Base-by-base conservation (phyloP, 441 rosid genomes). In the Raphanus hybrid region DNA sequence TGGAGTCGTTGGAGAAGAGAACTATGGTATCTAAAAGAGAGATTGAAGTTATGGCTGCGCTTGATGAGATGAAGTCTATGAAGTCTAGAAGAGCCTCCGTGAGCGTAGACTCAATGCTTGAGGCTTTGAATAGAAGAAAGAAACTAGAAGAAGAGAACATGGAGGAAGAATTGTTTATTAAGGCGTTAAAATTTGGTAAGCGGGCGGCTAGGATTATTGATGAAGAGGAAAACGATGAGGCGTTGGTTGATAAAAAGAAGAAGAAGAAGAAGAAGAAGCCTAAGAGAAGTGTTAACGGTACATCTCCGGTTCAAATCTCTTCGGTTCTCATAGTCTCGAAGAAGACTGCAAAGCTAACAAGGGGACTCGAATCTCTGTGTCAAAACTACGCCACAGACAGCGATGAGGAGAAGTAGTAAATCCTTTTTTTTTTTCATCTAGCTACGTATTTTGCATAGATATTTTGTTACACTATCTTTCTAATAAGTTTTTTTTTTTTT, bases 1-100 rank as follows among this genome's bases (percentile, higher is more conserved):
- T 57, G n/a, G n/a, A 57, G 12, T 57, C 62, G 2, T 20, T 57
- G 10, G 62, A 57, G 62, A 57, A 9, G 62, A 57, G 62, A 58
- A 58, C 32, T 9, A 58, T 9, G n/a, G 34, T 58, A 4, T 58
- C 62, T 23, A 58, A 58, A 23, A 58, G 62, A 58, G 62, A 58
- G 14, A 58, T 58, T 20, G 62, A 23, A 3, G 62, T 58, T 58
- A 58, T 20, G 62, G 62, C 26, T 23, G 26, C 26, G 26, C 26
- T 23, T 23, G 26, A 23, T 23, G 26, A 23, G 26, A 23, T 23
- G n/a, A 57, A 57, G 61, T 57, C 61, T 18, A 18, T 57, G 32
- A 57, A 57, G 62, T 58, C 62, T 58, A 58, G 62, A 58, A 11
- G 62, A 9, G 62, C 32, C 3, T 58, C 32, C 3, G 32, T 58